Percentiles rank a stretch among this genome's conserved stretches.
Conservation (phyloP, 345 rosid species). For the Triadica sebifera region DNA sequence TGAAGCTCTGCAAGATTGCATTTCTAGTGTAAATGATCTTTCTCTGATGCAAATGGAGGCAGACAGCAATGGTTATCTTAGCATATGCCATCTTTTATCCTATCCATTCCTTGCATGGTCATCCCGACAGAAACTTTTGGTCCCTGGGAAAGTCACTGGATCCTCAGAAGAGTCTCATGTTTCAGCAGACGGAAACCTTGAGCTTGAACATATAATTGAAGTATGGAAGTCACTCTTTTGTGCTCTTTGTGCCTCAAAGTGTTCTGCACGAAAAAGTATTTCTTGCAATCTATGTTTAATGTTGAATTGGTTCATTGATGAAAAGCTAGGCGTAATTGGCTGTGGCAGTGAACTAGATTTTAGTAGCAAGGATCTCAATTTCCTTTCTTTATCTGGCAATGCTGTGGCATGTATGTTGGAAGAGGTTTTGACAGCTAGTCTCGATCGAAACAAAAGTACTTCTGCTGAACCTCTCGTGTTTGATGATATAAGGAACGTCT, state of each 20-base stretch:
- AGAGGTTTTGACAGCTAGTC: slow-evolving; percentile 24
- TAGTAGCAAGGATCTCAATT: slow-evolving; percentile 19
- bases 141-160: slow-evolving; percentile 4
- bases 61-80: slow-evolving; percentile 15
- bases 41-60: slow-evolving; percentile 22
- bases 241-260: slow-evolving; percentile 28
- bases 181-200: slow-evolving; percentile 21
- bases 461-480: slow-evolving; percentile 1
- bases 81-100: slow-evolving; percentile 37
- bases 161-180: slow-evolving; percentile 24
- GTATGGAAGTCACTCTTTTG: slow-evolving; percentile 48
- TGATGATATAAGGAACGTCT: slow-evolving; percentile 10
- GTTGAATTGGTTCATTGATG: slow-evolving; percentile 29
- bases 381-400: slow-evolving; percentile 34
- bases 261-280: slow-evolving; percentile 24
- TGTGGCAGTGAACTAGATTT: slow-evolving; percentile 21
- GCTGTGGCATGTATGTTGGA: slow-evolving; percentile 37
- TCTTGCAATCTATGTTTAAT: slow-evolving; percentile 30
- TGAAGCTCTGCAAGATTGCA: slow-evolving; percentile 34
- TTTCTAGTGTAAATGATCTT: slow-evolving; percentile 29
- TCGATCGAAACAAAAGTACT: slow-evolving; percentile 19
- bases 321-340: slow-evolving; percentile 23
- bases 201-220: slow-evolving; percentile 34
- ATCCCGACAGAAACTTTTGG: slow-evolving; percentile 10
- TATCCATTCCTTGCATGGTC: slow-evolving; percentile 45